A percentile compares a stretch with the other conserved stretches of the same genome.
phyloP scores from a whole-genome alignment of 371 early-diverging fungal species.

The Mortierella sp. region DNA sequence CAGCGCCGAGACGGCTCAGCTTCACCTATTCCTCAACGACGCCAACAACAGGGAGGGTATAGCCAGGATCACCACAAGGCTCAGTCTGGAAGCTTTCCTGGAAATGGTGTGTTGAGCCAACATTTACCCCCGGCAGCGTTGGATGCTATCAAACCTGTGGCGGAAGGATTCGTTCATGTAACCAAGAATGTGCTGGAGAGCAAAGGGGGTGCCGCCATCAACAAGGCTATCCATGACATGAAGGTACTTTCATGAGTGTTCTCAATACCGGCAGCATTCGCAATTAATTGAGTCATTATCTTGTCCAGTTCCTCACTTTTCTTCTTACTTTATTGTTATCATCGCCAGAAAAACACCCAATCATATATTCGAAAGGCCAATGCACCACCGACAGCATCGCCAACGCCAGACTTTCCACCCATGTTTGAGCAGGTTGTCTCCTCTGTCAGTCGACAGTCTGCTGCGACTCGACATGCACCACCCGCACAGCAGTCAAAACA shows the following conservation, averaged over 20 bases:
- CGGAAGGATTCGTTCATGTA: conserved; percentile 64
- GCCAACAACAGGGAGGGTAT: conserved; percentile 22
- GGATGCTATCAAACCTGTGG: conserved; percentile 58
- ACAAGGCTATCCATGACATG: conserved; percentile 73
- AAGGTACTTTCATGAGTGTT: conserved; percentile 38
- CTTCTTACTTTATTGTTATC: neutral
- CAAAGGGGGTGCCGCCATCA: conserved; percentile 61
- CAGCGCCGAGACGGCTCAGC: neutral
- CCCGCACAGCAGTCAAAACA: conserved; percentile 7
- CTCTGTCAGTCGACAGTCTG: conserved; percentile 26
- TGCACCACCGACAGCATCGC: conserved; percentile 2
- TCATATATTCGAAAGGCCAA: conserved; percentile 51
- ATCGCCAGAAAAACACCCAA: conserved; percentile 52
- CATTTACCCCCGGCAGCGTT: conserved; percentile 55
- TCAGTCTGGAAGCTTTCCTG: conserved; percentile 19
- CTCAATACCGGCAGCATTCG: neutral
- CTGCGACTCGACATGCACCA: conserved; percentile 33
- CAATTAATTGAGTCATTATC: no score
- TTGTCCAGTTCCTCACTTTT: neutral
- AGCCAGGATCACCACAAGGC: conserved; percentile 30
- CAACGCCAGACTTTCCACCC: conserved; percentile 41
- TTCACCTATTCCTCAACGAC: conserved; percentile 15
- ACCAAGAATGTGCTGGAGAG: conserved; percentile 76
- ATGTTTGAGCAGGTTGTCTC: conserved; percentile 48
- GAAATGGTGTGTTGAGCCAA: conserved; percentile 47